Conservation (phyloP, 441 rosid species). For the Populus trichocarpa region DNA sequence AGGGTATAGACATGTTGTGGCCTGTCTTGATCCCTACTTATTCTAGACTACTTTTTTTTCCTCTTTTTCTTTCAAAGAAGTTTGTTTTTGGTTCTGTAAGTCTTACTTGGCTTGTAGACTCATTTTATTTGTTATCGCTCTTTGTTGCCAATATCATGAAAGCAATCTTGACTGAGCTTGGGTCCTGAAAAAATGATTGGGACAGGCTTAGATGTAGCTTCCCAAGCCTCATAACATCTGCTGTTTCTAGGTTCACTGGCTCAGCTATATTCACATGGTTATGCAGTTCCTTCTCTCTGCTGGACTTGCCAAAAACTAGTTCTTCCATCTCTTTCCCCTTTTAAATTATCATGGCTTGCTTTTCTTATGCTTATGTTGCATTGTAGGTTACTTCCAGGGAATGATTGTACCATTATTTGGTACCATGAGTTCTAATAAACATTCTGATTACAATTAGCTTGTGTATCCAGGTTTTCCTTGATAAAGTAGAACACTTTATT, state of each 20-base stretch:
- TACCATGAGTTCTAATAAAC: not conserved
- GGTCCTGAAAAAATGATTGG: not conserved
- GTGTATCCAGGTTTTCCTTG: conserved; percentile 57
- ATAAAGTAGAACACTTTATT: conserved; percentile 84
- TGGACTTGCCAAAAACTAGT: not conserved
- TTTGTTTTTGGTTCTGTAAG: not conserved
- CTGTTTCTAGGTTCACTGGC: not conserved
- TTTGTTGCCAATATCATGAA: not conserved
- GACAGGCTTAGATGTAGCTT: not conserved
- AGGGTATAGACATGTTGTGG: not conserved
- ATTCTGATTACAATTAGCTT: not conserved
- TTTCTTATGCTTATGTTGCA: not conserved
- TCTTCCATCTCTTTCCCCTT: not conserved
- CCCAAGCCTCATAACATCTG: not conserved
- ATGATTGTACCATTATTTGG: not conserved
- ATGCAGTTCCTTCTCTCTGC: not conserved
- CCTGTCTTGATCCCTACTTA: not conserved
- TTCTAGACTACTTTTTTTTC: not conserved
- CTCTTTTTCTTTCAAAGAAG: not conserved
- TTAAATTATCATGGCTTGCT: not conserved
- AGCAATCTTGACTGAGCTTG: not conserved
- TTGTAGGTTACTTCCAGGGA: not conserved
- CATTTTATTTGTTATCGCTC: not conserved
- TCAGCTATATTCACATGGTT: not conserved
- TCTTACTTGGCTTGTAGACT: not conserved